Percentiles rank a stretch among this genome's conserved stretches.
phyloP scores from a whole-genome alignment of 192 early-diverging fungal species.

The Umbelopsis sp. region DNA sequence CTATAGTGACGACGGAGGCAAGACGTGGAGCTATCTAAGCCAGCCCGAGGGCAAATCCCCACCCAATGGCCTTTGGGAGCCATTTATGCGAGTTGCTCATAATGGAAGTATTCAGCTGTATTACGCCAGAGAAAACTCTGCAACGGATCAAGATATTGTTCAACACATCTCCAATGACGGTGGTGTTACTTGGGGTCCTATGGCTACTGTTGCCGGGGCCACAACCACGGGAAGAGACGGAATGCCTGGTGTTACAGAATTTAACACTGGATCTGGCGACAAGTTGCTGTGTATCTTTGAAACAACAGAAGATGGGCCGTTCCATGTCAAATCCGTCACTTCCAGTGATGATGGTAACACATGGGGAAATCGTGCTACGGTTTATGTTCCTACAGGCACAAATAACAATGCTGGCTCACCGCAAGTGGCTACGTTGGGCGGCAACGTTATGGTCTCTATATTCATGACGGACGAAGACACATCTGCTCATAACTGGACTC shows the following conservation, averaged over 20 bases:
- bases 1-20: constrained; percentile 4
- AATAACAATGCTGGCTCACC: constrained; percentile 18
- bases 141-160: constrained; percentile 15
- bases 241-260: constrained; percentile 10
- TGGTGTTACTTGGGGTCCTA: not conserved
- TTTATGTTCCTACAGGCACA: not conserved
- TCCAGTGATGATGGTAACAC: not conserved
- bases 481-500: not conserved
- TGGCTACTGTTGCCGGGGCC: not conserved
- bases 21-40: constrained; percentile 5
- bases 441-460: not conserved
- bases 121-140: not conserved
- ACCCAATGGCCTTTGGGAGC: constrained; percentile 4
- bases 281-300: not conserved
- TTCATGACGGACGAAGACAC: constrained; percentile 16
- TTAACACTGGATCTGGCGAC: not conserved
- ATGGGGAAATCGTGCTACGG: not conserved
- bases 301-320: not conserved
- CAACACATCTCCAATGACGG: not conserved
- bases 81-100: not conserved
- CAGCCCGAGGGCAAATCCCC: not conserved
- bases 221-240: not conserved
- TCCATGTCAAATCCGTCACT: constrained; percentile 3
- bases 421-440: not conserved
- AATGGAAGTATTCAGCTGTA: not conserved